phyloP scores from a whole-genome alignment of 2,329 filamentous ascomycete species.

The Teratosphaeria destructans region DNA sequence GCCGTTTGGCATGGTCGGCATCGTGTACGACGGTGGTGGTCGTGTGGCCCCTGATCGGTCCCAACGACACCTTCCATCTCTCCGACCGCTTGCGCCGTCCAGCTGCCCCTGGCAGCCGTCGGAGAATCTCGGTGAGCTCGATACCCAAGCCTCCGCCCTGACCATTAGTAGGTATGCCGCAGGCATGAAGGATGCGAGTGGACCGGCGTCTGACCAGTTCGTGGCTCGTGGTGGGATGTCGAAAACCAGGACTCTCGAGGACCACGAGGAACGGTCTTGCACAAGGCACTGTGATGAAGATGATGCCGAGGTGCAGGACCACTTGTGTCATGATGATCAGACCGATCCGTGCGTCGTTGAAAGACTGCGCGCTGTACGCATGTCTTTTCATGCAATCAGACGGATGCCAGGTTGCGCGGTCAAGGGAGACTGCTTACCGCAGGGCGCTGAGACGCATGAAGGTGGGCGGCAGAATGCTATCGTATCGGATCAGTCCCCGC shows the following conservation, averaged over 20 bases:
- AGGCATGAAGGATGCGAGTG: neutral
- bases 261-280: slow-evolving; percentile 20
- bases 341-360: slow-evolving; percentile 6
- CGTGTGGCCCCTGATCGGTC: neutral
- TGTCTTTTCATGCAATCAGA: neutral
- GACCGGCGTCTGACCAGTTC: neutral
- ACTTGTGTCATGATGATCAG: slow-evolving; percentile 15
- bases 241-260: slow-evolving; percentile 5
- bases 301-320: slow-evolving; percentile 18
- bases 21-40: neutral
- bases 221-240: neutral
- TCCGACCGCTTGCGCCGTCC: neutral
- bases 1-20: neutral
- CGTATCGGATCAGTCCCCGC: neutral
- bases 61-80: neutral
- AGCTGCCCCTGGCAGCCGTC: neutral
- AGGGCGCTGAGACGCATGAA: slow-evolving; percentile 8
- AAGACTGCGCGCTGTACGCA: neutral
- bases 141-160: neutral
- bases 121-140: neutral
- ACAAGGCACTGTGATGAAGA: slow-evolving; percentile 21
- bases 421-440: neutral
- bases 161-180: neutral
- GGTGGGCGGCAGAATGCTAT: slow-evolving; percentile 5
- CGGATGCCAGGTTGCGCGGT: no score